A percentile compares a stretch with the other conserved stretches of the same genome.
phyloP scores from a whole-genome alignment of 768 basidiomycete genomes.

The Kwoniella botswanensis region DNA sequence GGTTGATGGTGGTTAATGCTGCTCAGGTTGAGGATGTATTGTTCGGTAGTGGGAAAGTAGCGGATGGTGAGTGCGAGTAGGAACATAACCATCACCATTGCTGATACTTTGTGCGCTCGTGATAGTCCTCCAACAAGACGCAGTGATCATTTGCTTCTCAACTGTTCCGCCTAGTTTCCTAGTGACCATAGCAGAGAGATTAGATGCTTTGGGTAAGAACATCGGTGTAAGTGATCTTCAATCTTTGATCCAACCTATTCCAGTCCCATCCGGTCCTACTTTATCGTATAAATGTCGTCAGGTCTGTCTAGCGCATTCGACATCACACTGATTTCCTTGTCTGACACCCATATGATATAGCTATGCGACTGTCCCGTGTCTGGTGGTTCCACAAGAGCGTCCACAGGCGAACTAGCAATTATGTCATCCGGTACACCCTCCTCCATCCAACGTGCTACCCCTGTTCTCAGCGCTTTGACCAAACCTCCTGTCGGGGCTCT shows the following conservation, averaged over 20 bases:
- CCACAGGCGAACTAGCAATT: conserved; percentile 43
- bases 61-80: not conserved
- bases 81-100: not conserved
- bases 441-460: conserved; percentile 31
- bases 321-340: not conserved
- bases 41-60: conserved; percentile 37
- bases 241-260: conserved; percentile 11
- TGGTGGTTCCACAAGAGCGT: conserved; percentile 50
- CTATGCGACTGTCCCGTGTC: conserved; percentile 51
- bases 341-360: conserved; percentile 1
- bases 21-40: conserved; percentile 48
- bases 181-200: conserved; percentile 29
- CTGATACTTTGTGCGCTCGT: not conserved
- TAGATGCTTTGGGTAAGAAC: conserved; percentile 44
- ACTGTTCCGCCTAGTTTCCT: conserved; percentile 50
- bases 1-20: conserved; percentile 53
- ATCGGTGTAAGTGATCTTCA: conserved; percentile 45
- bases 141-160: conserved; percentile 50
- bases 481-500: conserved; percentile 33
- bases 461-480: conserved; percentile 47
- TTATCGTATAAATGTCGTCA: too few relatives aligned
- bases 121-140: conserved; percentile 38
- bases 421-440: conserved; percentile 44
- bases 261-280: not conserved
- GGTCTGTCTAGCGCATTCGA: too few relatives aligned